Percentiles rank a stretch among this genome's conserved stretches.
These are phyloP conservation scores for Lepidium aucheri DNA, from an alignment of 345 rosid species.

Conservation along the genomic window DNA sequence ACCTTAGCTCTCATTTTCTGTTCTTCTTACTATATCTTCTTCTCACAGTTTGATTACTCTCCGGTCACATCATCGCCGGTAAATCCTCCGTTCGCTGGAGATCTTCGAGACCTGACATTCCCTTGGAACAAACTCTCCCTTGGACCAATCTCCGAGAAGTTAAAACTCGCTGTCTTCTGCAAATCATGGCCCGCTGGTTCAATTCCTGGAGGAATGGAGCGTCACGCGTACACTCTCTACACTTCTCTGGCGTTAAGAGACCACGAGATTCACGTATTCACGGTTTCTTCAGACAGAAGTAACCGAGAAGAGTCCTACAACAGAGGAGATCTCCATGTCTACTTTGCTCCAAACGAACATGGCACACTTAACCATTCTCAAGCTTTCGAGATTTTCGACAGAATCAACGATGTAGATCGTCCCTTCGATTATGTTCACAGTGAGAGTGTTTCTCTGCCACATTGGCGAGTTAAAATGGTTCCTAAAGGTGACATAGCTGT, in stretches of 20 bases:
- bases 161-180: constrained; percentile 64
- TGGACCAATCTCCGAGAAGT: constrained; percentile 42
- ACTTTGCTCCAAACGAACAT: constrained; percentile 54
- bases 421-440: constrained; percentile 61
- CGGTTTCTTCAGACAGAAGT: constrained; percentile 47
- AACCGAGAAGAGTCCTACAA: constrained; percentile 30
- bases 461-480: constrained; percentile 47
- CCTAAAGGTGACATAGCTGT: constrained; percentile 39
- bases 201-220: constrained; percentile 66
- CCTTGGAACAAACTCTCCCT: constrained; percentile 69
- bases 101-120: constrained; percentile 46
- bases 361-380: constrained; percentile 45
- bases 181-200: constrained; percentile 67
- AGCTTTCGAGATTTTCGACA: constrained; percentile 53
- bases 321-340: constrained; percentile 43
- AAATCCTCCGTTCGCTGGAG: constrained; percentile 31
- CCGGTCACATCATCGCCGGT: background rate
- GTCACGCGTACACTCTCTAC: constrained; percentile 61
- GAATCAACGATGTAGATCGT: constrained; percentile 22
- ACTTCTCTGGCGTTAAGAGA: constrained; percentile 47
- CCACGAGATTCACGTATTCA: constrained; percentile 66
- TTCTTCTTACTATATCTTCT: constrained; percentile 35
- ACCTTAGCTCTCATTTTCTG: constrained; percentile 22
- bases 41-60: constrained; percentile 20
- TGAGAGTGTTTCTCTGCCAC: constrained; percentile 65